Base-by-base conservation (phyloP, 2,329 filamentous ascomycete genomes). In the Xylariaceae sp. region DNA sequence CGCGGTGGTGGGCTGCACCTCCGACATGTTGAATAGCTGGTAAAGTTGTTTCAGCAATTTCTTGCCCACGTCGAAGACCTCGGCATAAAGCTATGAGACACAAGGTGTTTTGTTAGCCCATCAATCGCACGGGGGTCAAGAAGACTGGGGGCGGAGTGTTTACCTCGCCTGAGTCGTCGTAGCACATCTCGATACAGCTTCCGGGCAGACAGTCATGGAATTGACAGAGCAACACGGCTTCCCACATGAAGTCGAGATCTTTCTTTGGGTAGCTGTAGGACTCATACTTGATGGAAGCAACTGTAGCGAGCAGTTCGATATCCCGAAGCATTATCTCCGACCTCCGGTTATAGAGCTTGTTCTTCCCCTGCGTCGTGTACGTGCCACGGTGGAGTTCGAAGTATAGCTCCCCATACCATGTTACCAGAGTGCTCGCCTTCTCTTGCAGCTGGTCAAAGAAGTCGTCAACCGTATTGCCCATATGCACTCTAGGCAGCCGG, bases 321-420 rank as follows among this genome's bases (percentile, higher is more conserved):
- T 95, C 87, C 32, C 88, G 83, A 37, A 98, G 73, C 65, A 95
- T 64, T 37, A 85, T 79, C 64, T 98, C 92, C 0, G 87, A 75
- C 58, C 82, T 84, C 38, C 92, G 78, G 60, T 97, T 98, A 69
- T 94, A 90, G 52, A 80, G 79, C 69, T 98, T 98, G 70, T 95
- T 98, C 67, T 96, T 95, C 43, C 89, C 85, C 62, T 97, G 90
- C 0, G 90, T 96, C 3, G 92, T 98, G 65, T 97, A 97, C 9
- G 90, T 97, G 37, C 92, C 92, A 44, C 92, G 85, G 61, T 98
- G 92, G 34, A 98, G 76, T 64, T 98, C 92, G 61, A 98, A 95
- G 67, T 98, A 98, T 7, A 98, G 74, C 66, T 98, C 92, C 29
- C 92, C 92, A 59, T 95, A 95, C 92, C 92, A 98, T 1, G 92